phyloP scores from a whole-genome alignment of 176 grass and related monocot species.

The Aegilops tauschii region DNA sequence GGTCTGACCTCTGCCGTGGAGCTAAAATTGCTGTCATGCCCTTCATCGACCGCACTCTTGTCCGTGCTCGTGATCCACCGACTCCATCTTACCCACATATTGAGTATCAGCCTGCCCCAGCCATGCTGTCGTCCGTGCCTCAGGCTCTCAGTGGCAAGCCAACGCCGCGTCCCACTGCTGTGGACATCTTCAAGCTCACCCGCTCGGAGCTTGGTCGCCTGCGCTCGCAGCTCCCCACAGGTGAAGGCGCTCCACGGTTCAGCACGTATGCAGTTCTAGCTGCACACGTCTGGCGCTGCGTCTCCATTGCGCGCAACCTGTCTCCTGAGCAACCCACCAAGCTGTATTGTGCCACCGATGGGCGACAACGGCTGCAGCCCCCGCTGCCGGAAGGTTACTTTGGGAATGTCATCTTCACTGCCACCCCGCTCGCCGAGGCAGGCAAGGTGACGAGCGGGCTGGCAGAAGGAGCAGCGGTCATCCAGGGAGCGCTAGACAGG shows the following conservation, averaged over 20 bases:
- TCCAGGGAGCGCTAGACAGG: conserved; percentile 64
- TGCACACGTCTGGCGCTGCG: conserved; percentile 80
- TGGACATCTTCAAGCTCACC: conserved; percentile 78
- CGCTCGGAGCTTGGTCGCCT: conserved; percentile 43
- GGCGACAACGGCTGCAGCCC: conserved; percentile 63
- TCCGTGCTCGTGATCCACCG: conserved; percentile 66
- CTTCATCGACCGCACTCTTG: conserved; percentile 66
- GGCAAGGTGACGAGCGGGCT: conserved; percentile 48
- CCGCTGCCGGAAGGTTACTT: conserved; percentile 80
- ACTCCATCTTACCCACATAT: conserved; percentile 64
- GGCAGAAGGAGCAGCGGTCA: conserved; percentile 41
- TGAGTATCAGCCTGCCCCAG: conserved; percentile 76
- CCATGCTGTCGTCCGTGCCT: conserved; percentile 40
- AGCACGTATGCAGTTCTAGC: conserved; percentile 67
- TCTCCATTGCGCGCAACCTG: conserved; percentile 63
- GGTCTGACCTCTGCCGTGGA: conserved; percentile 77
- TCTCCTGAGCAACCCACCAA: conserved; percentile 70
- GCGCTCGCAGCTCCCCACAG: conserved; percentile 25
- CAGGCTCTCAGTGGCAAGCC: conserved; percentile 20
- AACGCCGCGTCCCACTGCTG: conserved; percentile 41
- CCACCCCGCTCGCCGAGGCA: conserved; percentile 62
- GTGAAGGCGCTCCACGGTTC: conserved; percentile 30
- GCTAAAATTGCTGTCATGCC: conserved; percentile 44
- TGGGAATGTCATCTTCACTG: conserved; percentile 91
- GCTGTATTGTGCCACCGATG: conserved; percentile 71